These are phyloP conservation scores for Myriosclerotinia duriaeana DNA, from an alignment of 2,329 filamentous ascomycete species.

Conservation along the genomic window DNA sequence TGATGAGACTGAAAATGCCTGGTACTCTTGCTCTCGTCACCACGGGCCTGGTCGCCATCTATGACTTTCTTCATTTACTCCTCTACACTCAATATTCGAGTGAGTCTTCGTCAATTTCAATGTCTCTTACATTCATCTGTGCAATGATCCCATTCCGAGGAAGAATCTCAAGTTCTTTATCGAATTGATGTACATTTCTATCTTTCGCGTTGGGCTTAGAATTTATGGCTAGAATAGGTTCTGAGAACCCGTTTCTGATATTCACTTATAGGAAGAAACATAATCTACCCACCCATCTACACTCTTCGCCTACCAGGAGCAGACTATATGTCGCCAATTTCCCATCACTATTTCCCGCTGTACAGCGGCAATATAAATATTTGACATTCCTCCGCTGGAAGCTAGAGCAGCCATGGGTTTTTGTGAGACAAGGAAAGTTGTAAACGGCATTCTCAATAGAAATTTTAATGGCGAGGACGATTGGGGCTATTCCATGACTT, in stretches of 20 bases:
- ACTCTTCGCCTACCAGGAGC: no score
- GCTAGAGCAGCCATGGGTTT: constrained; percentile 27
- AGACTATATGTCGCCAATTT: no score
- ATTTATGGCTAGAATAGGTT: no score
- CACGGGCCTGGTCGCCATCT: constrained; percentile 1
- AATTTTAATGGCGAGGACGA: constrained; percentile 43
- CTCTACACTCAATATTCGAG: constrained; percentile 17
- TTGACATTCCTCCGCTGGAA: constrained; percentile 43
- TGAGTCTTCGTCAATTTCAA: constrained; percentile 19
- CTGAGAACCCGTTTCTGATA: no score
- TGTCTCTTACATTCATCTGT: constrained; percentile 21
- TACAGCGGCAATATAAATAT: constrained; percentile 42
- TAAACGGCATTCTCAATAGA: constrained; percentile 38
- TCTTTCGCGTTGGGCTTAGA: no score
- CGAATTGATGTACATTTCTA: constrained; percentile 11
- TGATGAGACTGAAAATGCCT: background rate
- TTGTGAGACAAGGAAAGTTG: constrained; percentile 33
- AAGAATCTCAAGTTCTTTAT: constrained; percentile 23
- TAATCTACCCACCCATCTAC: no score
- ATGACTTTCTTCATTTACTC: constrained; percentile 15
- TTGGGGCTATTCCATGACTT: constrained; percentile 39
- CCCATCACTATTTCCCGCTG: no score
- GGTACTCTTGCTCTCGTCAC: constrained; percentile 3
- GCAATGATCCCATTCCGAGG: constrained; percentile 15
- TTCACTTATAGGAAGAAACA: no score